Evolutionary conservation across 441 rosid species (phyloP).

Genomic region (Biscutella laevigata): DNA sequence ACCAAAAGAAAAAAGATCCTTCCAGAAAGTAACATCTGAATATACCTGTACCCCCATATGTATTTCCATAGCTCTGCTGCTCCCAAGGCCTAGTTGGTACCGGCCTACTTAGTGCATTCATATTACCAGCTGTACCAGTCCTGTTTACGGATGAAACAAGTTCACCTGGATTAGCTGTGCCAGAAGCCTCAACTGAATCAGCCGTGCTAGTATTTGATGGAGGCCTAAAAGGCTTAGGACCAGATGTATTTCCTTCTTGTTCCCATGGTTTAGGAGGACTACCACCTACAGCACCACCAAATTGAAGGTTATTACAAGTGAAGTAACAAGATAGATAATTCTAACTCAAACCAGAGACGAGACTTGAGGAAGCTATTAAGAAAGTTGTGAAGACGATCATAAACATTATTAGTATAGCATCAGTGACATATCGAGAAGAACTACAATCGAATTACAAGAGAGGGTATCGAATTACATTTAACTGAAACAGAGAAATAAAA

Average conservation of each 20-base stretch:
- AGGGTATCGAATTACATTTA: neutral
- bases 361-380: neutral
- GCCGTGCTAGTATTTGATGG: slow-evolving; percentile 81
- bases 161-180: slow-evolving; percentile 86
- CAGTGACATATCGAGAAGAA: neutral
- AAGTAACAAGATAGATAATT: neutral
- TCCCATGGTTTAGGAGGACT: slow-evolving; percentile 96
- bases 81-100: slow-evolving; percentile 89
- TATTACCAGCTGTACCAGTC: slow-evolving; percentile 30
- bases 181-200: slow-evolving; percentile 87
- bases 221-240: slow-evolving; percentile 85
- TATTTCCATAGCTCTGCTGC: slow-evolving; percentile 55
- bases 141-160: slow-evolving; percentile 43
- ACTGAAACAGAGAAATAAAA: neutral
- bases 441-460: neutral
- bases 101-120: slow-evolving; percentile 53
- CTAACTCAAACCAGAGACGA: neutral
- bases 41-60: slow-evolving; percentile 48
- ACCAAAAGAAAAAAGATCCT: neutral
- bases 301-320: neutral
- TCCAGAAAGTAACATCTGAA: neutral
- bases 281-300: slow-evolving; percentile 29
- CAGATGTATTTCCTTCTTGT: slow-evolving; percentile 62
- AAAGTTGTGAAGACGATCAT: neutral
- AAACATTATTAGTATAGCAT: neutral